These are phyloP conservation scores for Plasmodium falciparum DNA, from an alignment of 169 alveolate species.

Conservation along the genomic window DNA sequence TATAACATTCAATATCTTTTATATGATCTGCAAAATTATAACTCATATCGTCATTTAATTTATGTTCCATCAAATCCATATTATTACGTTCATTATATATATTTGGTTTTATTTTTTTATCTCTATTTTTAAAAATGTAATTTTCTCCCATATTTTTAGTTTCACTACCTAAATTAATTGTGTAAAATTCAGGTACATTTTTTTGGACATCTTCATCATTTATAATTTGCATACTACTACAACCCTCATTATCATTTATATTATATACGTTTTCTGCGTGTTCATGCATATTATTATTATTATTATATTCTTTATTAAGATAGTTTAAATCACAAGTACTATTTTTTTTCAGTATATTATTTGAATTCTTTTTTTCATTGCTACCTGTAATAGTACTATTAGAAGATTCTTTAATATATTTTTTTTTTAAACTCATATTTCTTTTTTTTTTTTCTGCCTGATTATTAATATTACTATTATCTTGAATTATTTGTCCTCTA, in stretches of 20 bases:
- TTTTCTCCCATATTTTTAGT: not conserved
- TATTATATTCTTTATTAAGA: slow-evolving; percentile 3
- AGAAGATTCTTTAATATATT: not conserved
- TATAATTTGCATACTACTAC: not conserved
- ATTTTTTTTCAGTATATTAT: slow-evolving; percentile 9
- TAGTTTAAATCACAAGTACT: not conserved
- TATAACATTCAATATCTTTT: not conserved
- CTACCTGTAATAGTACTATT: not conserved
- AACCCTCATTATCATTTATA: too few relatives aligned
- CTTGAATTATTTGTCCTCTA: too few relatives aligned
- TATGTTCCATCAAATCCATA: not conserved
- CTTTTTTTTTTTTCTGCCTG: not conserved
- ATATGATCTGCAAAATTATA: not conserved
- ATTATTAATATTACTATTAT: not conserved
- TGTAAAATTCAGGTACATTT: not conserved
- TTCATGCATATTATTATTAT: not conserved
- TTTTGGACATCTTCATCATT: not conserved
- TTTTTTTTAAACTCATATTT: not conserved
- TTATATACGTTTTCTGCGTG: too few relatives aligned
- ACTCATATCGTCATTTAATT: slow-evolving; percentile 6
- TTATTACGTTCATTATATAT: not conserved
- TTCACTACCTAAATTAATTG: not conserved
- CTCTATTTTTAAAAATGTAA: not conserved
- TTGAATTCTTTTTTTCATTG: not conserved
- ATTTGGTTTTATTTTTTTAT: not conserved